A percentile compares a stretch with the other conserved stretches of the same genome.
phyloP scores from a whole-genome alignment of 441 rosid species.

The Breynia disticha region DNA sequence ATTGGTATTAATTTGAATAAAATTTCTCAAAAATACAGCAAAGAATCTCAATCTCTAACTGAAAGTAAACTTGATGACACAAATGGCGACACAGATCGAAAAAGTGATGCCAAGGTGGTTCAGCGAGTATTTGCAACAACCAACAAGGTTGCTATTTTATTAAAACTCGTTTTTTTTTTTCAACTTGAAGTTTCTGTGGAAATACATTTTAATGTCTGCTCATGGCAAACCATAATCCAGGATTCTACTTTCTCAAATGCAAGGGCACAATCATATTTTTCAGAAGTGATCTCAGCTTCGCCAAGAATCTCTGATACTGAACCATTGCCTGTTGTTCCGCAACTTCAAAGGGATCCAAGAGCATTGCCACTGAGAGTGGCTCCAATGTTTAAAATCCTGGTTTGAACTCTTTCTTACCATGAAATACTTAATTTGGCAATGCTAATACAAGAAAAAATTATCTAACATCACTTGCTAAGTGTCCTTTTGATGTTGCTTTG shows the following conservation, averaged over 20 bases:
- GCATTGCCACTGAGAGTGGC: slow-evolving; percentile 77
- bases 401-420: slow-evolving; percentile 20
- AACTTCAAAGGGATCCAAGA: slow-evolving; percentile 53
- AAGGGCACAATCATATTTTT: slow-evolving; percentile 48
- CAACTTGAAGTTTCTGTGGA: not conserved
- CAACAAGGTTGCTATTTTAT: slow-evolving; percentile 42
- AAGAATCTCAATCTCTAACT: slow-evolving; percentile 36
- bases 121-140: slow-evolving; percentile 74
- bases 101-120: slow-evolving; percentile 82
- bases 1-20: slow-evolving; percentile 10
- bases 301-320: slow-evolving; percentile 32
- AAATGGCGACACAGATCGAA: slow-evolving; percentile 56
- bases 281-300: slow-evolving; percentile 63
- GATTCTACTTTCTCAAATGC: slow-evolving; percentile 45
- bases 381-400: slow-evolving; percentile 82
- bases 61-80: slow-evolving; percentile 33
- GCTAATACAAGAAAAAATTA: not conserved
- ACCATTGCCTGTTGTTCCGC: slow-evolving; percentile 62
- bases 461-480: no score
- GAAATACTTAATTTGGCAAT: not conserved
- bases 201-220: slow-evolving; percentile 12
- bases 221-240: slow-evolving; percentile 32
- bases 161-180: slow-evolving; percentile 1
- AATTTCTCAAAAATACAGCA: slow-evolving; percentile 42
- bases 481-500: no score